These are phyloP conservation scores for Casaregolazyma lundiana DNA, from an alignment of 1,139 yeast genomes.

Conservation along the genomic window DNA sequence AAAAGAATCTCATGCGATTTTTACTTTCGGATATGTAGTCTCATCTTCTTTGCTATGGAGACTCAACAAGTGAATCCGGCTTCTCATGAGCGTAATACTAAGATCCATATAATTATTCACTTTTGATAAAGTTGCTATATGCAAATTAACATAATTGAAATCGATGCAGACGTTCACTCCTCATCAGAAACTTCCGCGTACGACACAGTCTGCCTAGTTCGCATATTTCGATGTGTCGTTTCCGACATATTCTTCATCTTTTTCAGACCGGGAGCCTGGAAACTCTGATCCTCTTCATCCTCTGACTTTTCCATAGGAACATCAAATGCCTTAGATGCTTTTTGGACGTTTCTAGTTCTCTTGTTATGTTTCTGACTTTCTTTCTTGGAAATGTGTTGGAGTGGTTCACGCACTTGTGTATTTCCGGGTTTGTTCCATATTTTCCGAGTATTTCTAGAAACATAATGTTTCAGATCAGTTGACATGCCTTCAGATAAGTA, in stretches of 20 bases:
- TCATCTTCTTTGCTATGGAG: no score
- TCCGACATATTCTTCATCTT: not conserved
- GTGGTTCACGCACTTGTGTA: not conserved
- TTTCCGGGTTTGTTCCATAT: not conserved
- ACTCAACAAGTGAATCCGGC: no score
- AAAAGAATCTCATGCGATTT: slow-evolving; percentile 58
- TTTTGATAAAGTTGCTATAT: no score
- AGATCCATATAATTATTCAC: not conserved
- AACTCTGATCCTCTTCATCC: not conserved
- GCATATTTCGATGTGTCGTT: not conserved
- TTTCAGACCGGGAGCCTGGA: not conserved
- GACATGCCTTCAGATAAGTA: slow-evolving; percentile 44
- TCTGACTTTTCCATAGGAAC: not conserved
- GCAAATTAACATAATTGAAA: not conserved
- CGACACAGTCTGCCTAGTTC: not conserved
- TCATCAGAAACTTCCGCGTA: not conserved
- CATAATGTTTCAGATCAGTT: slow-evolving; percentile 23
- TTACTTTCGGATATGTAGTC: slow-evolving; percentile 5
- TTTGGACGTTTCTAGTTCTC: not conserved
- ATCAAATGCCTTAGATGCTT: not conserved
- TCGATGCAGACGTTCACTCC: not conserved
- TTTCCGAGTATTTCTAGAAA: not conserved
- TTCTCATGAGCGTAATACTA: not conserved
- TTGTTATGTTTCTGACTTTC: not conserved
- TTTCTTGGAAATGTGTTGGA: not conserved